A percentile compares a stretch with the other conserved stretches of the same genome.
Conservation (phyloP, 192 early-diverging fungal species). For the Jimgerdemannia lactiflua region DNA sequence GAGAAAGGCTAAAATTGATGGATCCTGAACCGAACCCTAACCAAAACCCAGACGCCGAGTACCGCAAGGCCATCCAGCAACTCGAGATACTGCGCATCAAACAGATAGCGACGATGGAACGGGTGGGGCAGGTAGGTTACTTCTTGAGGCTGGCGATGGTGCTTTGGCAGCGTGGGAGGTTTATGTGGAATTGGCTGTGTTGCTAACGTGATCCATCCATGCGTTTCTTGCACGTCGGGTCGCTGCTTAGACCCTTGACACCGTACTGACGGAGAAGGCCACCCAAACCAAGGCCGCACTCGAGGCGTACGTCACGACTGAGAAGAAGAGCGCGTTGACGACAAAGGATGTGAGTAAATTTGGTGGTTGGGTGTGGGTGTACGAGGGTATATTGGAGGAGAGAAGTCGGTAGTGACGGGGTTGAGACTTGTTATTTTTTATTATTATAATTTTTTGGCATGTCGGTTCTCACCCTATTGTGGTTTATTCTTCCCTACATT, state of each 20-base stretch:
- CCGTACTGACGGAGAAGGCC: not conserved
- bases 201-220: too few relatives aligned
- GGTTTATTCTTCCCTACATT: too few relatives aligned
- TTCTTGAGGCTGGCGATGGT: not conserved
- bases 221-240: too few relatives aligned
- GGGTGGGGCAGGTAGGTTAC: not conserved
- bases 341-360: not conserved
- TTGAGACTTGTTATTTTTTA: too few relatives aligned
- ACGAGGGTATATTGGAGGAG: not conserved
- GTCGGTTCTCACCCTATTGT: too few relatives aligned
- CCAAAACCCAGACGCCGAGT: not conserved
- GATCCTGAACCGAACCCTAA: not conserved
- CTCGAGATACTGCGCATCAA: conserved; percentile 1
- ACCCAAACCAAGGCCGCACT: not conserved
- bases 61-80: conserved; percentile 2
- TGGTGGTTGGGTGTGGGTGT: not conserved
- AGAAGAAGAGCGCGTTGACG: not conserved
- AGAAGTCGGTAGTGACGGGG: too few relatives aligned
- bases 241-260: not conserved
- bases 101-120: not conserved
- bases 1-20: not conserved
- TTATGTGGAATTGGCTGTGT: too few relatives aligned
- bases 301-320: not conserved
- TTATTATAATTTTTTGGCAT: too few relatives aligned
- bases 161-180: too few relatives aligned